These are phyloP conservation scores for Zymoseptoria brevis DNA, from an alignment of 2,329 filamentous ascomycete genomes.

Conservation along the genomic window DNA sequence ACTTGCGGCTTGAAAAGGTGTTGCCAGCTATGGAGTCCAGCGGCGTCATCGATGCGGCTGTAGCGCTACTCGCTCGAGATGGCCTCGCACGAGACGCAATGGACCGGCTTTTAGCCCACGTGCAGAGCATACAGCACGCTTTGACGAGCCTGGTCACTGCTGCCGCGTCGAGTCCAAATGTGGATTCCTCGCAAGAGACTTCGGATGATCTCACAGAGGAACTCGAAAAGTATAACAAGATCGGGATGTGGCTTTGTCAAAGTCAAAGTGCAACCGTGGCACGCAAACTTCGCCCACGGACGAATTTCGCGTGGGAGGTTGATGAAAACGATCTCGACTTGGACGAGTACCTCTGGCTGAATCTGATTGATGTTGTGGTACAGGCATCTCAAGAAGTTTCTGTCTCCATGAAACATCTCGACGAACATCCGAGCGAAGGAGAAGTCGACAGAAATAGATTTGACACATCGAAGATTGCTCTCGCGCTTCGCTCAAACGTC, in stretches of 20 bases:
- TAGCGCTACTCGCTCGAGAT: slow-evolving; percentile 82
- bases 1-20: slow-evolving; percentile 70
- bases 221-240: slow-evolving; percentile 80
- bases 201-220: slow-evolving; percentile 67
- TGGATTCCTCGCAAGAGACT: slow-evolving; percentile 53
- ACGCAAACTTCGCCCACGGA: slow-evolving; percentile 26
- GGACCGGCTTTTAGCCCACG: slow-evolving; percentile 71
- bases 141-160: slow-evolving; percentile 65
- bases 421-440: slow-evolving; percentile 27
- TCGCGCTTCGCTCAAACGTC: slow-evolving; percentile 66
- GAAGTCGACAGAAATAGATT: slow-evolving; percentile 25
- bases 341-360: slow-evolving; percentile 59
- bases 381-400: slow-evolving; percentile 41
- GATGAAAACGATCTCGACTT: slow-evolving; percentile 51
- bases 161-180: slow-evolving; percentile 48
- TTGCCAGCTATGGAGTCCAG: slow-evolving; percentile 82
- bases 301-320: slow-evolving; percentile 36
- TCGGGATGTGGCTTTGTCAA: slow-evolving; percentile 94
- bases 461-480: slow-evolving; percentile 55
- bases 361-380: slow-evolving; percentile 56
- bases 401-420: slow-evolving; percentile 15
- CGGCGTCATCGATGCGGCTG: slow-evolving; percentile 84
- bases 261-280: slow-evolving; percentile 59
- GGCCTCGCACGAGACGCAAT: slow-evolving; percentile 78
- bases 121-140: slow-evolving; percentile 71